Base-by-base conservation (phyloP, 371 early-diverging fungal genomes). In the Apophysomyces variabilis region DNA sequence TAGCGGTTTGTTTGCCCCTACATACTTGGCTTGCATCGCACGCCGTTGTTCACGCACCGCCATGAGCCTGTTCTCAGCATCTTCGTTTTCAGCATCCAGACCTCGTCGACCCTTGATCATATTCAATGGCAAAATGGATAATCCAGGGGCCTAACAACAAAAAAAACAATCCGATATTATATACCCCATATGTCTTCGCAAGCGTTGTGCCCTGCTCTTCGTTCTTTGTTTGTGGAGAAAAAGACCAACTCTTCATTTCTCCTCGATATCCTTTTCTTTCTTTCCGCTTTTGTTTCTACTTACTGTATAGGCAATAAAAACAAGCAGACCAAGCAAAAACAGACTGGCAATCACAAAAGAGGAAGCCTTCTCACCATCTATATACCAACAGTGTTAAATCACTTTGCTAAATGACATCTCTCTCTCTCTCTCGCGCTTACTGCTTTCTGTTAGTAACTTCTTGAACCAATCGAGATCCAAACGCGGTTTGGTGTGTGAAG, bases 391-490 rank as follows among this genome's bases (percentile, higher is more conserved):
- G 16, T 26, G 46, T 18, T 18, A n/a, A n/a, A 67, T 21, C 11
- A 39, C 0, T 4, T 39, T 18, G 16, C 6, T 16, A 36, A 7
- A 18, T 18, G 18, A 18, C 18, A 0, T 60, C 16, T 6, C 4
- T 5, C 16, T 35, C 6, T 58, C 36, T 12, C 6, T 58, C 36
- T 12, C 18, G 5, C 9, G 57, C 77, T 74, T 83, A 86, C 87
- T 73, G 63, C 69, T 79, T 54, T 77, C 82, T 36, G 71, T 64
- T 14, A 85, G 57, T 21, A 87, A 58, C 13, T 77, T 72, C 61
- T 73, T 84, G 58, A 86, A 79, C 85, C 85, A 87, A 60, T 84
- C 87, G 39, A 86, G 66, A 68, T 86, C 83, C 58, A 82, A 65
- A 18, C 80, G 72, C 7, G 71, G 78, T 3, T 67, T 67, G 38